A percentile compares a stretch with the other conserved stretches of the same genome.
These are phyloP conservation scores for Leccinum variicolor DNA, from an alignment of 768 basidiomycete genomes.

Conservation along the genomic window DNA sequence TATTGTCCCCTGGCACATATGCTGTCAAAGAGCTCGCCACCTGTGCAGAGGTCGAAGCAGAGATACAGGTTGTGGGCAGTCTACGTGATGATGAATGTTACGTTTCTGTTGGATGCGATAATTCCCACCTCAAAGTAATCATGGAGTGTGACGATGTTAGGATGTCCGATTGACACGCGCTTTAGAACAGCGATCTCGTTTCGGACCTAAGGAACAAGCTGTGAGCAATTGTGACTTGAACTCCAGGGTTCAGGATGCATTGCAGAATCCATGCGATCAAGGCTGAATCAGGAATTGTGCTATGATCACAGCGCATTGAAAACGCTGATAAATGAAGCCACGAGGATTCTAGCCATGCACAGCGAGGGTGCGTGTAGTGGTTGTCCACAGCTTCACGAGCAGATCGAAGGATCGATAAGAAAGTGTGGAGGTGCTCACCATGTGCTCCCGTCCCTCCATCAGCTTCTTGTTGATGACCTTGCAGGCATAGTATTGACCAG, in stretches of 20 bases:
- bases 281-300: conserved; percentile 1
- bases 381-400: neutral
- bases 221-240: conserved; percentile 8
- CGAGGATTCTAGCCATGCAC: neutral
- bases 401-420: conserved; percentile 9
- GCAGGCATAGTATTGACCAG: conserved; percentile 93
- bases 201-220: conserved; percentile 58
- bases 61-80: conserved; percentile 93
- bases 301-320: conserved; percentile 11
- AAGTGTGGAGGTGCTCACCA: conserved; percentile 54
- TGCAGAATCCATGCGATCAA: neutral
- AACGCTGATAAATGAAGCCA: conserved; percentile 7
- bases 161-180: conserved; percentile 84
- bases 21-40: conserved; percentile 97
- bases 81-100: conserved; percentile 33
- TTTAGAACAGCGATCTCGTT: conserved; percentile 98
- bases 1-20: conserved; percentile 98
- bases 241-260: conserved; percentile 15
- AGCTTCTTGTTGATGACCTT: conserved; percentile 99
- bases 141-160: conserved; percentile 89
- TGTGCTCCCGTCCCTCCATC: conserved; percentile 96
- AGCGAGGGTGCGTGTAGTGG: conserved; percentile 2
- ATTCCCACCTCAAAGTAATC: conserved; percentile 87
- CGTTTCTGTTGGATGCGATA: neutral
- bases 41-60: conserved; percentile 94